Percentiles rank a stretch among this genome's conserved stretches.
phyloP scores from a whole-genome alignment of 306 rosid species.

The Oxytropis ochrocephala region DNA sequence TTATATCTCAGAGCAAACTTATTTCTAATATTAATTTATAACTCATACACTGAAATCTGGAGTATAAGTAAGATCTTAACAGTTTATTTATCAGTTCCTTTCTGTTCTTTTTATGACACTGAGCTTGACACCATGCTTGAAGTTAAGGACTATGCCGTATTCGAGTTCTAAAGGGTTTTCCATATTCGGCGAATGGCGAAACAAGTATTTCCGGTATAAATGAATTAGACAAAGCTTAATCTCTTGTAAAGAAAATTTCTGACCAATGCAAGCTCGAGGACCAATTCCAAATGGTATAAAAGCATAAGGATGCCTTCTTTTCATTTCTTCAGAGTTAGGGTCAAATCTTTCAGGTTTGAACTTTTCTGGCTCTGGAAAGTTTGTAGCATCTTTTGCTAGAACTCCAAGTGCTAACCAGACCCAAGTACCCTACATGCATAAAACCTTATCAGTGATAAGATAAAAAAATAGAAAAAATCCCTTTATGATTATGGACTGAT shows the following conservation, averaged over 20 bases:
- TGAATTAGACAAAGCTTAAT: constrained; percentile 79
- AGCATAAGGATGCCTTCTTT: constrained; percentile 80
- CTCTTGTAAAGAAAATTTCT: constrained; percentile 73
- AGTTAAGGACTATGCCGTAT: constrained; percentile 83
- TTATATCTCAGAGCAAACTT: neutral
- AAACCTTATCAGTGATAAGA: neutral
- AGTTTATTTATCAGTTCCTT: neutral
- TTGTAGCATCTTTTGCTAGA: constrained; percentile 74
- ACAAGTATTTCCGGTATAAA: constrained; percentile 63
- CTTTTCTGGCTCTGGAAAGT: constrained; percentile 88
- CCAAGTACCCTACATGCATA: constrained; percentile 78
- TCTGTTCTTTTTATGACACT: constrained; percentile 39
- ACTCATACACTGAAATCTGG: neutral
- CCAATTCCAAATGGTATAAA: constrained; percentile 87
- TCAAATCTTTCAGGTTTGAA: constrained; percentile 93
- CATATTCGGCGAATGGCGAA: constrained; percentile 78
- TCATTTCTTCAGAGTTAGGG: constrained; percentile 67
- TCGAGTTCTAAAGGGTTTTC: constrained; percentile 75
- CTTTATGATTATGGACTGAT: neutral
- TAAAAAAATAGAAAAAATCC: neutral
- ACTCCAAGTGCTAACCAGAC: constrained; percentile 93
- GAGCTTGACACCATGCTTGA: constrained; percentile 81
- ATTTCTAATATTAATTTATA: neutral
- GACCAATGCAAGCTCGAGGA: constrained; percentile 86
- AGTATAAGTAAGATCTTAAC: neutral